Evolutionary conservation across 164 flowering plant genomes (phyloP), one percentile per base, ranked within the genome.

Genomic region (Sedum album): DNA sequence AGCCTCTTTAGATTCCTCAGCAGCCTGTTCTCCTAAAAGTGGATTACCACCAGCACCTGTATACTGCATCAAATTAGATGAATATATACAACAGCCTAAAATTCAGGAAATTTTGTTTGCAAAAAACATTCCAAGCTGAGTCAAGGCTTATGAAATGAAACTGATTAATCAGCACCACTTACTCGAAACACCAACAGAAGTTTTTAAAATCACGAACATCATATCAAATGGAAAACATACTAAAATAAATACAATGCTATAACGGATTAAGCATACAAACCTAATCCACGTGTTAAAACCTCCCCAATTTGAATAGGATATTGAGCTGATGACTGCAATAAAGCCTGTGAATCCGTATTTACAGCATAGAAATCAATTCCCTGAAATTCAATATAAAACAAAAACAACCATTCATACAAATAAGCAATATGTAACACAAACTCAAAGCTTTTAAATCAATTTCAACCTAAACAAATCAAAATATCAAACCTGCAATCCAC

Each of bases 281-380:
- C 99, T 82, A 95, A 79, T 73, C 99, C 99, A 70, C 97, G 99
- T 55, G 97, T 95, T 79, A 95, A 77, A 74, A 95, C 88, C 79
- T 95, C 97, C 74, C 99, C 97, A 80, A 95, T 95, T 76, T 92
- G 93, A 69, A 90, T 80, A 8, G 99, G 97, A 76, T 90, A 80
- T 73, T 82, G 73, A n/a, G 99, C 98, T 11, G 89, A 79, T 67
- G 99, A 95, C 73, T 86, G 91, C 48, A 87, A 30, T 8, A 95
- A 79, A 4, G 97, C 93, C 72, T 92, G 97, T 7, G 97, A 67
- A 81, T 95, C 97, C 9, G 97, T 92, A 79, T 95, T 95, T 79
- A 95, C 89, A 71, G 99, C 90, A 73, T 88, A 90, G 81, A 95
- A 95, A 73, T 95, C 97, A 53, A 92, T 93, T 46, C 97, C 91